phyloP scores from a whole-genome alignment of 345 rosid genomes.

The Murraya koenigii region DNA sequence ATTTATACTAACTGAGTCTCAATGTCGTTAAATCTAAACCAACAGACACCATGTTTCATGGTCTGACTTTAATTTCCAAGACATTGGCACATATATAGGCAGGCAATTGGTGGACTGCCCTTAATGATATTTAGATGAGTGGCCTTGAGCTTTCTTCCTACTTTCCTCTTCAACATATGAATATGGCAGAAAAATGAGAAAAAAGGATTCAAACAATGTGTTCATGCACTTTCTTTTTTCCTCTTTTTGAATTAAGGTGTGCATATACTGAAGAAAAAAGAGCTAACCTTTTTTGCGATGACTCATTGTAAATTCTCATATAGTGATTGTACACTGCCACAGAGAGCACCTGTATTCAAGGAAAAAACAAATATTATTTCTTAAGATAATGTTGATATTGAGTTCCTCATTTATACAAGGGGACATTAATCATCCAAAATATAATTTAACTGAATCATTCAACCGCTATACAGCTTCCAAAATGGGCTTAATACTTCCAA shows the following conservation, averaged over 20 bases:
- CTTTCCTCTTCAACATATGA: background rate
- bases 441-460: background rate
- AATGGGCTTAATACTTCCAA: background rate
- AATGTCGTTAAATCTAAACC: background rate
- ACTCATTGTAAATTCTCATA: conserved; percentile 76
- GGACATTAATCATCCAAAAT: background rate
- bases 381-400: background rate
- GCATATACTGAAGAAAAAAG: background rate
- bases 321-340: conserved; percentile 99
- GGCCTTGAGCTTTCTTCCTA: background rate
- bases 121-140: background rate
- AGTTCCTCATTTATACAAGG: background rate
- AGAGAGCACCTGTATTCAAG: conserved; percentile 73
- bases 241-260: too few species aligned
- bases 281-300: conserved; percentile 67
- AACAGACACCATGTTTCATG: background rate
- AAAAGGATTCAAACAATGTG: background rate
- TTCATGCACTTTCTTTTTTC: background rate
- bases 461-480: background rate
- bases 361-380: background rate
- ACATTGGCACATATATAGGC: background rate
- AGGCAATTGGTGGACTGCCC: background rate
- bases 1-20: background rate
- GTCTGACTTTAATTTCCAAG: background rate
- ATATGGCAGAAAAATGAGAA: background rate